phyloP scores from a whole-genome alignment of 2,329 filamentous ascomycete genomes.

The Talaromyces albobiverticillius region DNA sequence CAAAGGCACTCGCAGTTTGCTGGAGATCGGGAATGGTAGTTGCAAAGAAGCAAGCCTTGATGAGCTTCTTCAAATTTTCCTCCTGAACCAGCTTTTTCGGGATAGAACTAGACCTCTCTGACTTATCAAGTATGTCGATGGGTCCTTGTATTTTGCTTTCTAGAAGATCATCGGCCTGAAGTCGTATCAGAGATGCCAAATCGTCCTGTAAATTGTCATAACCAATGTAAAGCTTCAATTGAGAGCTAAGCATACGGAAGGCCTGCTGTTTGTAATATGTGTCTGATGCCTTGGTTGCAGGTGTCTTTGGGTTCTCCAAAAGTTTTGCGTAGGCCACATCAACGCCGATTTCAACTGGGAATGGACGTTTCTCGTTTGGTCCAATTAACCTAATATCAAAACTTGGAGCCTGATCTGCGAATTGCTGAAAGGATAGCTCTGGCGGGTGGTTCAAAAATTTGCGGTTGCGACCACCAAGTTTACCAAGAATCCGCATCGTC shows the following conservation, averaged over 20 bases:
- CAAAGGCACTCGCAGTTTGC: constrained; percentile 69
- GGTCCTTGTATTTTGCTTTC: constrained; percentile 70
- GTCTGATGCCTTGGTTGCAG: constrained; percentile 62
- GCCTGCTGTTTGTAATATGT: constrained; percentile 91
- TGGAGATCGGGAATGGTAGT: constrained; percentile 78
- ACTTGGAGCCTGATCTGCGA: constrained; percentile 81
- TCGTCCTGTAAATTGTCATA: constrained; percentile 87
- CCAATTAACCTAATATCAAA: constrained; percentile 88
- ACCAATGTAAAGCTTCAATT: constrained; percentile 87
- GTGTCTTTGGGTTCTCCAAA: constrained; percentile 69
- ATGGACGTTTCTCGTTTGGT: constrained; percentile 82
- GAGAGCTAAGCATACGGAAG: constrained; percentile 79
- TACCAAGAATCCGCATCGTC: constrained; percentile 94
- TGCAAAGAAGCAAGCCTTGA: constrained; percentile 86
- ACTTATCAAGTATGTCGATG: constrained; percentile 65
- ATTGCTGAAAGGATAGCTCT: constrained; percentile 77
- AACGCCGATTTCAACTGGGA: constrained; percentile 80
- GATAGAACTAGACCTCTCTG: constrained; percentile 78
- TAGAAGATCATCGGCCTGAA: constrained; percentile 84
- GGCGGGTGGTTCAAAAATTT: constrained; percentile 92
- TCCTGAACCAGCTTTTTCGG: constrained; percentile 86
- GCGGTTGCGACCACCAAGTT: constrained; percentile 89
- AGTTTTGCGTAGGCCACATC: constrained; percentile 87
- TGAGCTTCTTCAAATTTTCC: constrained; percentile 72
- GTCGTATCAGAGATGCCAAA: constrained; percentile 74